Conservation (phyloP, 306 rosid species). For the Acacia melanoxylon region DNA sequence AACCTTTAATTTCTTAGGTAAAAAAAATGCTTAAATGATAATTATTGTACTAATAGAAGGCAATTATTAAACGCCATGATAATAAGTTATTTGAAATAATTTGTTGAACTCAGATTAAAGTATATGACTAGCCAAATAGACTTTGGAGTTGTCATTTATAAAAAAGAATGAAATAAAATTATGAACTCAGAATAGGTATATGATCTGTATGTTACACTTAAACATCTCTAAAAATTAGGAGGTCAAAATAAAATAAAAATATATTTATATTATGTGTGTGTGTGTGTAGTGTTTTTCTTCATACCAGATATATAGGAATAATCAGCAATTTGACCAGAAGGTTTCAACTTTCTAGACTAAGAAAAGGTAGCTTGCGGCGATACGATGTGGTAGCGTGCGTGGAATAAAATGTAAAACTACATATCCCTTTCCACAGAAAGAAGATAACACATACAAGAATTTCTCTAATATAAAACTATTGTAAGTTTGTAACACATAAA, state of each 20-base stretch:
- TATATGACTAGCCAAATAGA: neutral
- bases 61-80: too few relatives aligned
- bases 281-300: neutral
- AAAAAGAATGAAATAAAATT: too few relatives aligned
- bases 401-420: neutral
- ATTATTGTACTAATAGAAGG: too few relatives aligned
- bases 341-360: neutral
- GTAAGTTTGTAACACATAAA: neutral
- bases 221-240: neutral
- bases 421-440: neutral
- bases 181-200: neutral
- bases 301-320: neutral
- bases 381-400: slow-evolving; percentile 48
- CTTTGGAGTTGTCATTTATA: neutral
- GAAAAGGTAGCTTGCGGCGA: slow-evolving; percentile 46
- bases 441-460: too few relatives aligned
- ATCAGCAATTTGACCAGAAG: neutral
- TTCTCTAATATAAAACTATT: neutral
- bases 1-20: too few relatives aligned
- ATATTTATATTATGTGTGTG: too few relatives aligned
- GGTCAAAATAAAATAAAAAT: neutral
- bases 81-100: neutral
- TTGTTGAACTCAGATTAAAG: neutral
- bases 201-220: neutral
- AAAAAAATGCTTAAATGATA: too few relatives aligned